phyloP scores from a whole-genome alignment of 75 land plant genomes.

The Cupressus sempervirens region DNA sequence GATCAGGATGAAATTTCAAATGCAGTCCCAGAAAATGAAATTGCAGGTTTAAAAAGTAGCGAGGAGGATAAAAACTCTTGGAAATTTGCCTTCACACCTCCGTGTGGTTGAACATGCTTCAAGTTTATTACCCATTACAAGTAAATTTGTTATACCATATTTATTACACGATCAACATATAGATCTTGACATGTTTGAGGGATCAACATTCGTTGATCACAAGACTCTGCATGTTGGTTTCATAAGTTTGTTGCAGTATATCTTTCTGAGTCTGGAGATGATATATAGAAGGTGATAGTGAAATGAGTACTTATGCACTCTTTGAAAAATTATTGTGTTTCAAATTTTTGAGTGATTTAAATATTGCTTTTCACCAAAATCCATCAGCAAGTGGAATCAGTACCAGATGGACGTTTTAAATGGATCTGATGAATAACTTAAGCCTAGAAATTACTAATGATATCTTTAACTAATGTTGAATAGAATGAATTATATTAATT shows the following conservation, averaged over 20 bases:
- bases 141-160: background rate
- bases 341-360: too few species aligned
- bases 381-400: too few species aligned
- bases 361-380: too few species aligned
- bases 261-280: background rate
- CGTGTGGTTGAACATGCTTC: background rate
- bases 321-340: too few species aligned
- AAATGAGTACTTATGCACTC: too few species aligned
- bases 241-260: background rate
- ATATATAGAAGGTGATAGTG: background rate
- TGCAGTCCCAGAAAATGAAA: constrained; percentile 14
- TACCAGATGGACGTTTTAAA: too few species aligned
- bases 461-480: too few species aligned
- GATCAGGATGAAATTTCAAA: constrained; percentile 24
- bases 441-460: too few species aligned
- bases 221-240: background rate
- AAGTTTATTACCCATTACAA: background rate
- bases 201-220: background rate
- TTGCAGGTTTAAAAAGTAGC: constrained; percentile 14
- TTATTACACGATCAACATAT: background rate
- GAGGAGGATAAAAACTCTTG: background rate
- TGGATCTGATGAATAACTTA: too few species aligned
- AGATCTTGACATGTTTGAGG: background rate
- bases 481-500: too few species aligned
- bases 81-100: constrained; percentile 6